These are phyloP conservation scores for Cenococcum geophilum DNA, from an alignment of 495 filamentous ascomycete genomes.

Conservation along the genomic window DNA sequence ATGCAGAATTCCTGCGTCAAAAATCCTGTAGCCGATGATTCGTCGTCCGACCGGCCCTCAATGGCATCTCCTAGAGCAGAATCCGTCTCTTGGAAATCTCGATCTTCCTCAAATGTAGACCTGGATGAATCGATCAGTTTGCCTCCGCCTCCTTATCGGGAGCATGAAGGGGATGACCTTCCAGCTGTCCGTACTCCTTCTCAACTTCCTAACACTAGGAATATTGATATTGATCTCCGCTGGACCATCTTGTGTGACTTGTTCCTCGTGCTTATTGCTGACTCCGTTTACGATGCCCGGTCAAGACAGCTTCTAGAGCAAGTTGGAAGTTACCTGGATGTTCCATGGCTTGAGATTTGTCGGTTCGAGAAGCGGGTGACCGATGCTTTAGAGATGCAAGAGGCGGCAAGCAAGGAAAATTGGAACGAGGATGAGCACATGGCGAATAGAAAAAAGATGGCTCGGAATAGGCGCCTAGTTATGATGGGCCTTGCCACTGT, in stretches of 20 bases:
- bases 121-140: slow-evolving; percentile 21
- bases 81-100: slow-evolving; percentile 8
- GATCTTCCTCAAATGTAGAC: slow-evolving; percentile 14
- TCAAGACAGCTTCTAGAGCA: slow-evolving; percentile 80
- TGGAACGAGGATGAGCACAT: slow-evolving; percentile 97
- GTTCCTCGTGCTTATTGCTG: slow-evolving; percentile 90
- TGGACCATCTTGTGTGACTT: slow-evolving; percentile 98
- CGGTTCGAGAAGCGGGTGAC: slow-evolving; percentile 96
- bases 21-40: slow-evolving; percentile 71
- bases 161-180: slow-evolving; percentile 61
- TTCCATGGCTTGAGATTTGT: slow-evolving; percentile 90
- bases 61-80: slow-evolving; percentile 11
- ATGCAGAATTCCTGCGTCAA: slow-evolving; percentile 92
- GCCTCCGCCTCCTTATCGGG: slow-evolving; percentile 65
- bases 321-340: slow-evolving; percentile 69
- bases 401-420: slow-evolving; percentile 83
- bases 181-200: slow-evolving; percentile 72
- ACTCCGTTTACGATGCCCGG: slow-evolving; percentile 86
- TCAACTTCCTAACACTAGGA: slow-evolving; percentile 69
- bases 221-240: slow-evolving; percentile 90
- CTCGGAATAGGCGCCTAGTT: slow-evolving; percentile 73
- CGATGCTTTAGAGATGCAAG: slow-evolving; percentile 96
- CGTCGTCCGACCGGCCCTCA: slow-evolving; percentile 9
- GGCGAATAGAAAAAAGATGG: slow-evolving; percentile 74
- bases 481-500: slow-evolving; percentile 98